Evolutionary conservation across 345 rosid genomes (phyloP).

Genomic region (Linum tenue): DNA sequence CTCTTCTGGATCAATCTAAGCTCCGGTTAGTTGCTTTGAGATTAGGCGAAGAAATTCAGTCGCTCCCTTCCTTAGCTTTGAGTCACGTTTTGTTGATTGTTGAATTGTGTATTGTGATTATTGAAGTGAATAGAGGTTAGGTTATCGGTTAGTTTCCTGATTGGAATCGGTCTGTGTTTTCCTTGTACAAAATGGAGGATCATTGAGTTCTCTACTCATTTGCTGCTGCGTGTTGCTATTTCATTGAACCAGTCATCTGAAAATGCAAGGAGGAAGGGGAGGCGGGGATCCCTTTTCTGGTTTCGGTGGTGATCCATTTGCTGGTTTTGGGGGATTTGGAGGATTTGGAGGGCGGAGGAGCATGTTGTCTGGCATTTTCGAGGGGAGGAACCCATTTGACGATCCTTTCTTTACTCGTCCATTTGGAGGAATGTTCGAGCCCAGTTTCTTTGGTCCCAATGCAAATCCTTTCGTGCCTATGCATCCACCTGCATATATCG

Average conservation of each 20-base stretch:
- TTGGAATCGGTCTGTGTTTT: not conserved
- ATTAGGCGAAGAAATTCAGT: no score
- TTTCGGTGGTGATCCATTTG: slow-evolving; percentile 40
- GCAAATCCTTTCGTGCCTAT: slow-evolving; percentile 40
- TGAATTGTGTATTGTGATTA: not conserved
- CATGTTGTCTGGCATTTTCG: slow-evolving; percentile 42
- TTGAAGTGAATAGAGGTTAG: not conserved
- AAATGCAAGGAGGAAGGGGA: slow-evolving; percentile 60
- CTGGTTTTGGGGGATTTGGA: slow-evolving; percentile 30
- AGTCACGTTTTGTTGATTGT: not conserved
- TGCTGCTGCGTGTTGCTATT: not conserved
- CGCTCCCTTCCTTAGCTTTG: not conserved
- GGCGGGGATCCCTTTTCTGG: slow-evolving; percentile 47
- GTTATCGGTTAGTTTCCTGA: not conserved
- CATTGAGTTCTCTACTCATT: not conserved
- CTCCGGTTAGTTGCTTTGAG: no score
- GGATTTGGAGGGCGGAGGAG: slow-evolving; percentile 34
- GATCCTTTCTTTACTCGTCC: slow-evolving; percentile 70
- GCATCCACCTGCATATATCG: slow-evolving; percentile 39
- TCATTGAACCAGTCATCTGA: slow-evolving; percentile 1
- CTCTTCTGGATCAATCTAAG: no score
- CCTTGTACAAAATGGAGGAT: not conserved
- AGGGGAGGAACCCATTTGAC: slow-evolving; percentile 76
- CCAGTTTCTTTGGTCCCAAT: slow-evolving; percentile 39
- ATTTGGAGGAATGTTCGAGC: slow-evolving; percentile 50